Conservation (phyloP, 768 basidiomycete genomes). For the Jaapia argillacea region DNA sequence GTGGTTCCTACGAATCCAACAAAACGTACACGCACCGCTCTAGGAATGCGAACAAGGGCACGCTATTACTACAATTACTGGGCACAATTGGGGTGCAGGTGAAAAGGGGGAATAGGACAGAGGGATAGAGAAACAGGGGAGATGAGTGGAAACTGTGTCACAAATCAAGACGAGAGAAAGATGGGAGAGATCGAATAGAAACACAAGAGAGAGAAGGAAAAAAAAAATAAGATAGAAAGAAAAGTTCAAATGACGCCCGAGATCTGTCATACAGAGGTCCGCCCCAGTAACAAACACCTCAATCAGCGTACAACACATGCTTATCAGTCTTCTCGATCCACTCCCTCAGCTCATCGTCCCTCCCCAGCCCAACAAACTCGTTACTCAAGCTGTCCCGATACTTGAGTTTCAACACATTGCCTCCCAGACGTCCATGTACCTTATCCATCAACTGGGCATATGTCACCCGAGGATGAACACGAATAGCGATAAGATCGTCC, state of each 20-base stretch:
- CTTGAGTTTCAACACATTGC: constrained; percentile 53
- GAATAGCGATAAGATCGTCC: constrained; percentile 94
- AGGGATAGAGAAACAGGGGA: not conserved
- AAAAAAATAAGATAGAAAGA: not conserved
- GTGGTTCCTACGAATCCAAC: no score
- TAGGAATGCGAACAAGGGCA: no score
- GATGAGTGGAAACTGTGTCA: no score
- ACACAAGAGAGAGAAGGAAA: not conserved
- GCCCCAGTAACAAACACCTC: no score
- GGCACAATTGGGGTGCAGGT: not conserved
- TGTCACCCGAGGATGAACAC: constrained; percentile 88
- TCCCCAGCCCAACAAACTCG: constrained; percentile 50
- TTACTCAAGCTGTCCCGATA: constrained; percentile 70
- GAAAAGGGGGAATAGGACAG: not conserved
- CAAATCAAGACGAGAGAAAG: no score
- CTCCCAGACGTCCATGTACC: constrained; percentile 78
- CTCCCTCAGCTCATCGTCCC: constrained; percentile 50
- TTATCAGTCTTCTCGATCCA: constrained; percentile 80
- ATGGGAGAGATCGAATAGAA: not conserved
- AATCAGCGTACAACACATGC: constrained; percentile 77
- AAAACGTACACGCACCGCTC: no score
- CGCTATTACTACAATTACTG: not conserved
- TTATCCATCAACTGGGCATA: constrained; percentile 85
- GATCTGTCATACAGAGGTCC: no score
- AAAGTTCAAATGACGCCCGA: no score